These are phyloP conservation scores for Ceratocystis colombiana DNA, from an alignment of 2,329 filamentous ascomycete species.

Conservation along the genomic window DNA sequence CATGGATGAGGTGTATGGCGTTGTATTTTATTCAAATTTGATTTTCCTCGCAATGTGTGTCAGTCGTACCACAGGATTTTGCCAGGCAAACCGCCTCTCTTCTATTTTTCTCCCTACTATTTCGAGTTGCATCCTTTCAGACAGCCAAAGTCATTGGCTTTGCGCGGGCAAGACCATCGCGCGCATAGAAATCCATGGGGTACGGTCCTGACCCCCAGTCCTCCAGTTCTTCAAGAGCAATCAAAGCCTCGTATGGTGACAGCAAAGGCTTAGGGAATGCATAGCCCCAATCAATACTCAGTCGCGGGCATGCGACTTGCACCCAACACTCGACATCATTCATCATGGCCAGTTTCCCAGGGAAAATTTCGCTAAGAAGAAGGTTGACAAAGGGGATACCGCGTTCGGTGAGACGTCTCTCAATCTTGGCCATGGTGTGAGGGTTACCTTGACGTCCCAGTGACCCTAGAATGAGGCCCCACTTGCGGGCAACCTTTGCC, in stretches of 20 bases:
- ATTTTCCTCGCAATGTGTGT: neutral
- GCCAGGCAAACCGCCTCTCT: neutral
- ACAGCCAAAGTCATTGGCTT: slow-evolving; percentile 38
- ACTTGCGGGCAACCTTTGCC: slow-evolving; percentile 70
- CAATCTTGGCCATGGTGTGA: slow-evolving; percentile 79
- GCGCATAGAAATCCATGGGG: slow-evolving; percentile 97
- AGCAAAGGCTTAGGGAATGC: slow-evolving; percentile 80
- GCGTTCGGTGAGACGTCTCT: slow-evolving; percentile 58
- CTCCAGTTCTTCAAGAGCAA: slow-evolving; percentile 70
- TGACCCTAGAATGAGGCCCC: slow-evolving; percentile 89
- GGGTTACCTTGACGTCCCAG: slow-evolving; percentile 92
- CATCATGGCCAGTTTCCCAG: slow-evolving; percentile 90
- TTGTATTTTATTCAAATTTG: slow-evolving; percentile 13
- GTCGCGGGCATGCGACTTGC: slow-evolving; percentile 87
- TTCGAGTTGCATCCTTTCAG: neutral
- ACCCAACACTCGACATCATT: slow-evolving; percentile 94
- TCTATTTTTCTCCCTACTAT: slow-evolving; percentile 10
- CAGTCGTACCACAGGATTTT: neutral
- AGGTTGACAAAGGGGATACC: slow-evolving; percentile 77
- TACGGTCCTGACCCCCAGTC: slow-evolving; percentile 71
- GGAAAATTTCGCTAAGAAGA: slow-evolving; percentile 89
- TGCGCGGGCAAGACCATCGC: slow-evolving; percentile 77
- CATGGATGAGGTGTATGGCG: neutral
- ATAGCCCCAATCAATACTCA: slow-evolving; percentile 99
- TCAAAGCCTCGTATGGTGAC: slow-evolving; percentile 89